A percentile compares a stretch with the other conserved stretches of the same genome.
These are phyloP conservation scores for Luvunga scandens DNA, from an alignment of 345 rosid species.

Conservation along the genomic window DNA sequence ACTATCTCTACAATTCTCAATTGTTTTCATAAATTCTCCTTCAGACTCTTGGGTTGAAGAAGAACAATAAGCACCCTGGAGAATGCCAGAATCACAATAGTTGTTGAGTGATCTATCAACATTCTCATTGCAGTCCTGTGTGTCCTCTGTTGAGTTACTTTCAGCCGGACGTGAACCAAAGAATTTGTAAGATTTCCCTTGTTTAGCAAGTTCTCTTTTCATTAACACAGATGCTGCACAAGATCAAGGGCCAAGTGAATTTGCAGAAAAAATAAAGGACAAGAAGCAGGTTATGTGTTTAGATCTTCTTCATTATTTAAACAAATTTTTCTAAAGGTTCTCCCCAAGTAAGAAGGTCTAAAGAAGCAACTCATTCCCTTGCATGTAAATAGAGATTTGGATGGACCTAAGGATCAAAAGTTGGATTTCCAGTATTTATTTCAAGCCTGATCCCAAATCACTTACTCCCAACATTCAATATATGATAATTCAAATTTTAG, in stretches of 20 bases:
- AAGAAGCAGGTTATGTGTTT: neutral
- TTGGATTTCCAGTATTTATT: neutral
- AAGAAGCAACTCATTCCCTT: neutral
- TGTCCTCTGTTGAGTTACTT: constrained; percentile 21
- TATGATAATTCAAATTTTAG: neutral
- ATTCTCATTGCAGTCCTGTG: constrained; percentile 23
- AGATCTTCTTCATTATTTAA: too few relatives aligned
- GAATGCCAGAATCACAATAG: constrained; percentile 10
- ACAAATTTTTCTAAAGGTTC: neutral
- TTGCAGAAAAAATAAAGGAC: neutral
- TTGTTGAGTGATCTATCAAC: constrained; percentile 27
- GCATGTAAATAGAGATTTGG: neutral
- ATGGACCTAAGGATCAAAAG: neutral
- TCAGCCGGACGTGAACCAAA: constrained; percentile 38
- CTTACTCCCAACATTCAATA: neutral
- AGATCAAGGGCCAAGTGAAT: constrained; percentile 6
- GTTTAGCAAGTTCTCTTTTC: constrained; percentile 56
- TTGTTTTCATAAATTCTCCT: constrained; percentile 12
- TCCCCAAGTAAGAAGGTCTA: too few relatives aligned
- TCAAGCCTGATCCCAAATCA: neutral
- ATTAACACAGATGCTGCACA: constrained; percentile 62
- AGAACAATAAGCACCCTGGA: constrained; percentile 23
- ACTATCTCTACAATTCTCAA: constrained; percentile 18
- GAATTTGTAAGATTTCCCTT: constrained; percentile 32
- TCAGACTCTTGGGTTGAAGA: constrained; percentile 27